Evolutionary conservation across 306 rosid genomes (phyloP).

Genomic region (Dalbergia oliveri): DNA sequence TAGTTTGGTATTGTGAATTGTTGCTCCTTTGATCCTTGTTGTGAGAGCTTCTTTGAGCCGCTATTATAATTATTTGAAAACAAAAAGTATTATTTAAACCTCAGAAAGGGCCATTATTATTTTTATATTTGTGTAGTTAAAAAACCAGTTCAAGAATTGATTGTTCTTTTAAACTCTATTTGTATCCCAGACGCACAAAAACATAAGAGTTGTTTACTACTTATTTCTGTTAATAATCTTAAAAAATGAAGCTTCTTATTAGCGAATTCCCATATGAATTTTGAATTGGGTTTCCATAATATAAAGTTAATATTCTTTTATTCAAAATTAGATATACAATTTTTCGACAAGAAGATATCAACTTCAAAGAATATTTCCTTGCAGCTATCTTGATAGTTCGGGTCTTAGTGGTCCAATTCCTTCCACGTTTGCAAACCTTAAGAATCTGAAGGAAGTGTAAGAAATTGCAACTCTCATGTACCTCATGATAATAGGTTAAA

Average conservation of each 20-base stretch:
- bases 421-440: constrained; percentile 66
- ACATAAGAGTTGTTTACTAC: neutral
- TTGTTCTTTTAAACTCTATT: neutral
- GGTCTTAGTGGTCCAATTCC: constrained; percentile 88
- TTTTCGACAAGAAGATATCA: constrained; percentile 19
- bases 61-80: too few relatives aligned
- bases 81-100: too few relatives aligned
- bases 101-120: too few relatives aligned
- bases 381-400: constrained; percentile 77
- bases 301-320: neutral
- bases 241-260: neutral
- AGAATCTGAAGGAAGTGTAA: constrained; percentile 64
- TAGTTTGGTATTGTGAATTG: too few relatives aligned
- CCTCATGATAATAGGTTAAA: neutral
- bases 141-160: neutral
- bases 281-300: neutral
- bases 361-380: constrained; percentile 41
- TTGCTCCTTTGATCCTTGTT: too few relatives aligned
- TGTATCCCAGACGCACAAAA: neutral
- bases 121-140: too few relatives aligned
- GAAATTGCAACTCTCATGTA: constrained; percentile 40
- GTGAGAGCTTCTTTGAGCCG: too few relatives aligned
- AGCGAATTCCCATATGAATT: neutral
- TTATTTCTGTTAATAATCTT: neutral
- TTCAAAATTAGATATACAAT: neutral